Evolutionary conservation across 805 yeast species (phyloP), one percentile per base, ranked within the genome.

Genomic region (Tetrapisispora arboricola): DNA sequence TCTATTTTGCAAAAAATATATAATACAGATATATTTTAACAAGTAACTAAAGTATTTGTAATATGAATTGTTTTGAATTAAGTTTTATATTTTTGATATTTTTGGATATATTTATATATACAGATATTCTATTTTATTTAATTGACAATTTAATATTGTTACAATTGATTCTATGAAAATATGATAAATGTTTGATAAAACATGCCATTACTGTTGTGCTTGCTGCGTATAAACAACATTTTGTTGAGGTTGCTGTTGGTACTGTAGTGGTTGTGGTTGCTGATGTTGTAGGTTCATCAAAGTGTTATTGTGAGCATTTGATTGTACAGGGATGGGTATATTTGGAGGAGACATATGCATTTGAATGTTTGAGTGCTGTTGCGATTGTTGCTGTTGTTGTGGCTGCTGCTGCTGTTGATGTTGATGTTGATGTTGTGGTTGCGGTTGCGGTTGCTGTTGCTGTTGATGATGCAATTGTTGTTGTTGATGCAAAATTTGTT

Each of bases 231-330:
- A 28, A 10, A 28, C 31, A n/a, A 28, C 31, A 5, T 18, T 18
- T 29, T 27, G 32, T 13, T 36, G 40, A 47, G 28, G 28, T 49
- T 32, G 34, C 29, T 18, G 28, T 17, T 29, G 33, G 7, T 18
- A 27, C 19, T 36, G 39, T 32, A 20, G 32, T 19, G 15, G 36
- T 18, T 39, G 44, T 18, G 34, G 43, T 47, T 30, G 58, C 26
- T 45, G 53, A 21, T 47, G 53, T 21, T 48, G 55, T 26, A 25
- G 52, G 63, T 28, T 53, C 19, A 35, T 11, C 10, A 34, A 17
- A 9, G 29, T 15, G 12, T 24, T 34, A 24, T 22, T 24, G 13
- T 34, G 37, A 24, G 25, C 25, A 16, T 17, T 22, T 9, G 37
- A 17, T 16, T 34, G 37, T 6, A 16, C 21, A 18, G 45, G 26